Conservation (phyloP, 2,329 filamentous ascomycete genomes). For the Fusarium nodosum region DNA sequence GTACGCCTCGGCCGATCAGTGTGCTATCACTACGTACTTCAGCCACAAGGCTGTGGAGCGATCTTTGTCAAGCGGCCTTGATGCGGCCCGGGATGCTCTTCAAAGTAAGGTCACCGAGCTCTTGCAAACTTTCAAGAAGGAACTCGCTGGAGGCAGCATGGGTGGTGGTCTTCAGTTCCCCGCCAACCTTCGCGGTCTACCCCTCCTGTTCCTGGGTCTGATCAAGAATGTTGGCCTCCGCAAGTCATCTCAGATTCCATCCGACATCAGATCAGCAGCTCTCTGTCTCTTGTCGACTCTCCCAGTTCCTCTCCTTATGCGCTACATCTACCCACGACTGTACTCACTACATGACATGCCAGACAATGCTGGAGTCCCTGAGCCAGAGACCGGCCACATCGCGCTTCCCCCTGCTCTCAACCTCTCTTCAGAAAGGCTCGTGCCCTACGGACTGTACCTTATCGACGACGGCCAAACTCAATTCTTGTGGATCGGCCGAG, state of each 20-base stretch:
- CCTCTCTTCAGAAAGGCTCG: constrained; percentile 87
- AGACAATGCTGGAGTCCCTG: constrained; percentile 87
- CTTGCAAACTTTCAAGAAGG: constrained; percentile 95
- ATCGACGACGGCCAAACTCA: constrained; percentile 98
- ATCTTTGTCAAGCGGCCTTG: constrained; percentile 85
- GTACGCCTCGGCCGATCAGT: constrained; percentile 95
- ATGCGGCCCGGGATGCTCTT: constrained; percentile 89
- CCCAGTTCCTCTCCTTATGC: constrained; percentile 88
- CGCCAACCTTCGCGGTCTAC: constrained; percentile 88
- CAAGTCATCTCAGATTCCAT: constrained; percentile 93
- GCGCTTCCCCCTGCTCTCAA: constrained; percentile 87
- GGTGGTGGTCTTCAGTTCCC: constrained; percentile 95
- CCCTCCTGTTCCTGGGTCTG: constrained; percentile 90
- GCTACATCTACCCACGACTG: constrained; percentile 89
- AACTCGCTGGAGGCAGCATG: constrained; percentile 95
- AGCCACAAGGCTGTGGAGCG: constrained; percentile 98
- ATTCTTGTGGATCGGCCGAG: constrained; percentile 95
- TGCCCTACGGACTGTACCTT: constrained; percentile 91
- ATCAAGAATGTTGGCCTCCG: constrained; percentile 97
- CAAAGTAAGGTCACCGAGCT: constrained; percentile 94
- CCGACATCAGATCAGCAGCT: constrained; percentile 92
- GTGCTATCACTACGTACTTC: constrained; percentile 93
- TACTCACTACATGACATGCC: constrained; percentile 98
- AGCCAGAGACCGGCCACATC: constrained; percentile 89
- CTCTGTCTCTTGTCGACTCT: constrained; percentile 95